Conservation (phyloP, 2,329 filamentous ascomycete genomes). For the Harringtonia lauricola region DNA sequence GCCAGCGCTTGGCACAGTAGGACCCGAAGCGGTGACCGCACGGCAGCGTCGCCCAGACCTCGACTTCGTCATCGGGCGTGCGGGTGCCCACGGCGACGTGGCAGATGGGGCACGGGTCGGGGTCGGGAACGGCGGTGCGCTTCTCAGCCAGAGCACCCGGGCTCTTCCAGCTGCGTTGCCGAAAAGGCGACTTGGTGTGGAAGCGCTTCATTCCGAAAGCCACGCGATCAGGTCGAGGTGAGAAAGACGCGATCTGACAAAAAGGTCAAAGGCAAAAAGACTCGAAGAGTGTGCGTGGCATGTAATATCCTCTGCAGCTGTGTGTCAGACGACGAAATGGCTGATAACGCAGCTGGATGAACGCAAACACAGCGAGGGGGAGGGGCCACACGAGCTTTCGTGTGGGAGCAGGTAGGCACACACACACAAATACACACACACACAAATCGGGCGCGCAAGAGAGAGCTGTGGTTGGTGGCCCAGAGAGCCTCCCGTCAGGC, state of each 20-base stretch:
- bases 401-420: no score
- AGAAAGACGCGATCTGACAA: background rate
- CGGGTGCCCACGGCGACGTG: conserved; percentile 26
- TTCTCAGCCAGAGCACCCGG: background rate
- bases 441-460: no score
- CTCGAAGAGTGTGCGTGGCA: no score
- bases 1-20: conserved; percentile 31
- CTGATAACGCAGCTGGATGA: no score
- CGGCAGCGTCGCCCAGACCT: conserved; percentile 28
- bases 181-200: background rate
- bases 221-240: no score
- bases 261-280: background rate
- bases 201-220: background rate
- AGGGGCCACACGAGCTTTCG: no score
- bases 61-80: conserved; percentile 25
- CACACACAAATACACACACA: no score
- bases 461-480: no score
- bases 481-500: no score
- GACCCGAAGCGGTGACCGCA: conserved; percentile 33
- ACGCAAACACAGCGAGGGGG: no score
- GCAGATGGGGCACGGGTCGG: conserved; percentile 28
- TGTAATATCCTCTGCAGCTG: no score
- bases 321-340: no score
- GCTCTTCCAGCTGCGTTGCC: background rate
- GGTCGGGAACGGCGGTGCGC: background rate